A percentile compares a stretch with the other conserved stretches of the same genome.
Evolutionary conservation across 257 asterid species (phyloP).

Genomic region (Anisodus acutangulus): DNA sequence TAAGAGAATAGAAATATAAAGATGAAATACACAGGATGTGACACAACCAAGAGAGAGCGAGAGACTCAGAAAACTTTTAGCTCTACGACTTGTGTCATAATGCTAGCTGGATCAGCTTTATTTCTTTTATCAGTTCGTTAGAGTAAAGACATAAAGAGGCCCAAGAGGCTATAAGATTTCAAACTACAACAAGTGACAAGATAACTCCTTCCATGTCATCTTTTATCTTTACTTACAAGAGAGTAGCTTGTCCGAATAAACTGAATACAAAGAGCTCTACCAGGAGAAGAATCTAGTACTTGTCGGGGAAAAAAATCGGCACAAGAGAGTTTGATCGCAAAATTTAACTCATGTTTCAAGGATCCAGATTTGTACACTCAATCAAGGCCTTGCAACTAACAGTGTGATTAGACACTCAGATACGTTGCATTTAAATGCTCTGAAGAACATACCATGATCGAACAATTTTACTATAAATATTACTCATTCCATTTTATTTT

Average conservation of each 20-base stretch:
- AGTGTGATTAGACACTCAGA: neutral
- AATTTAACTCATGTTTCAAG: neutral
- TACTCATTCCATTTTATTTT: neutral
- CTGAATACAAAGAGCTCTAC: constrained; percentile 11
- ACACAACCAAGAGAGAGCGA: constrained; percentile 16
- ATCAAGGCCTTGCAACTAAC: constrained; percentile 17
- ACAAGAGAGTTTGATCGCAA: neutral
- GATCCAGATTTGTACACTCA: constrained; percentile 5
- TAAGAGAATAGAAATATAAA: constrained; percentile 25
- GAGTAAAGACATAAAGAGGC: neutral
- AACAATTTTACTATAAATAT: neutral
- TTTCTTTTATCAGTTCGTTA: neutral
- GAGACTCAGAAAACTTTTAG: constrained; percentile 3
- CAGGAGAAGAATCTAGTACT: neutral
- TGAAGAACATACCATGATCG: neutral
- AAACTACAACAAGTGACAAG: constrained; percentile 10
- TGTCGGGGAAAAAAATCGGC: too few relatives aligned
- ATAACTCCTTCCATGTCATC: neutral
- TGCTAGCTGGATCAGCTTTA: neutral
- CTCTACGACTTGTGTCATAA: neutral
- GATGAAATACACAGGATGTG: neutral
- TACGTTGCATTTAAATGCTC: neutral
- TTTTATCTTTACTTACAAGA: constrained; percentile 3
- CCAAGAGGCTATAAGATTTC: neutral
- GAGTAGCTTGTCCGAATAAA: neutral